Percentiles rank a stretch among this genome's conserved stretches.
Evolutionary conservation across 2,329 filamentous ascomycete species (phyloP).

Genomic region (Ambrosiella cleistominuta): DNA sequence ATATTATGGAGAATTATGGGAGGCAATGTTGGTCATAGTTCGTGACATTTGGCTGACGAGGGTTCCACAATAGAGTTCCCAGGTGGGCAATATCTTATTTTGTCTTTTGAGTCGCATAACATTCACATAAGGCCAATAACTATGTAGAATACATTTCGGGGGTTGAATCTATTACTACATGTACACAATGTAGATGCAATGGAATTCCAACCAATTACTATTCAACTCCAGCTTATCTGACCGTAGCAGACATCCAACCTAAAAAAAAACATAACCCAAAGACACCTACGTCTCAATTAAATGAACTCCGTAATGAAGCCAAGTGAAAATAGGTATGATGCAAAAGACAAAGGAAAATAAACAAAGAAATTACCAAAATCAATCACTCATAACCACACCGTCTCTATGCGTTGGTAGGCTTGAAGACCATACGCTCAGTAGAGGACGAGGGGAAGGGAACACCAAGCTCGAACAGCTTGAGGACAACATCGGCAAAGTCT

Average conservation of each 20-base stretch:
- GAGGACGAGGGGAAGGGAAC: slow-evolving; percentile 62
- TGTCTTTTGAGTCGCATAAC: too few relatives aligned
- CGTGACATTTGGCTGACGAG: too few relatives aligned
- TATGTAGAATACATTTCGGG: too few relatives aligned
- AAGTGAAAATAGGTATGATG: neutral
- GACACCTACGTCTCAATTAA: neutral
- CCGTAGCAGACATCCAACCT: slow-evolving; percentile 1
- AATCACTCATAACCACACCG: neutral
- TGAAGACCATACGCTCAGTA: slow-evolving; percentile 42
- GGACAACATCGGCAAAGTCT: slow-evolving; percentile 65
- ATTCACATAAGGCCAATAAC: too few relatives aligned
- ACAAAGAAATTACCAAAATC: neutral
- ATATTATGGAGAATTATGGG: too few relatives aligned
- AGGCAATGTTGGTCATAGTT: too few relatives aligned
- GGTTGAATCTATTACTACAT: too few relatives aligned
- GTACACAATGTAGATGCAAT: neutral
- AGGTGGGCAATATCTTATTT: too few relatives aligned
- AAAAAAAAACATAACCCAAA: neutral
- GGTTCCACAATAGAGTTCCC: too few relatives aligned
- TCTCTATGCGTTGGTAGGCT: slow-evolving; percentile 25
- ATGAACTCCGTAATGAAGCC: neutral
- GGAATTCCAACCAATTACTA: neutral
- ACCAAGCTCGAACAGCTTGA: slow-evolving; percentile 81
- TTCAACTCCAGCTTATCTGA: neutral
- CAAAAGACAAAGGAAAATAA: slow-evolving; percentile 5